phyloP scores from a whole-genome alignment of 2,329 filamentous ascomycete species.

The Claviceps capensis region DNA sequence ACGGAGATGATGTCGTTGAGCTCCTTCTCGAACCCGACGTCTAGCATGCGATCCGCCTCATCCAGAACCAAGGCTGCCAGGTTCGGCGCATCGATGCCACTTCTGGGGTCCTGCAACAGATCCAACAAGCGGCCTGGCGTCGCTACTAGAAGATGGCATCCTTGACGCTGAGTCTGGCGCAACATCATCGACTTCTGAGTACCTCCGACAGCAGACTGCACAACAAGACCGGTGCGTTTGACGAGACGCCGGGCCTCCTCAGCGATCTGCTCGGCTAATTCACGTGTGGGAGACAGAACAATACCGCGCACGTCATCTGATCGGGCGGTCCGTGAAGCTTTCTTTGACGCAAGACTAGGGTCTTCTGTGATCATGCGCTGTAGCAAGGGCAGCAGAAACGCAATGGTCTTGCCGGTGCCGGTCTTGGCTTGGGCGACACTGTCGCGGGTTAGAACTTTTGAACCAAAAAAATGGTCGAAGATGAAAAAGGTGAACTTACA shows the following conservation, averaged over 20 bases:
- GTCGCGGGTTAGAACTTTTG: constrained; percentile 11
- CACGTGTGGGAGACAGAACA: constrained; percentile 66
- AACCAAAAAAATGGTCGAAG: background rate
- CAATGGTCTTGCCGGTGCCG: constrained; percentile 91
- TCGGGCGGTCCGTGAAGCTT: constrained; percentile 21
- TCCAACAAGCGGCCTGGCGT: constrained; percentile 84
- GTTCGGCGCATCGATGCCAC: constrained; percentile 56
- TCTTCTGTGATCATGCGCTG: constrained; percentile 61
- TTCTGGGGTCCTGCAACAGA: constrained; percentile 52
- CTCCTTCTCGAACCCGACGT: constrained; percentile 69
- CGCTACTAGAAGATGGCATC: constrained; percentile 80
- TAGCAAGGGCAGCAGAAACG: constrained; percentile 76
- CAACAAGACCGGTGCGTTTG: constrained; percentile 48
- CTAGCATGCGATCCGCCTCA: constrained; percentile 95
- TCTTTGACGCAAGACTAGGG: constrained; percentile 40
- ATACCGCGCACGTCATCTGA: constrained; percentile 52
- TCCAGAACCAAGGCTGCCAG: constrained; percentile 90
- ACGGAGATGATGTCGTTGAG: constrained; percentile 44
- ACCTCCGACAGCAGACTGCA: constrained; percentile 78
- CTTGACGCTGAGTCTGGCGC: constrained; percentile 50
- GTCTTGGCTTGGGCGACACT: constrained; percentile 91
- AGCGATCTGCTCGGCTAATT: constrained; percentile 69
- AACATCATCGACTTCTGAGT: constrained; percentile 64
- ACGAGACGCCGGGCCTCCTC: constrained; percentile 62
- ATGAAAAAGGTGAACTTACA: constrained; percentile 44